Conservation (phyloP, 495 filamentous ascomycete genomes). For the Talaromyces liani region DNA sequence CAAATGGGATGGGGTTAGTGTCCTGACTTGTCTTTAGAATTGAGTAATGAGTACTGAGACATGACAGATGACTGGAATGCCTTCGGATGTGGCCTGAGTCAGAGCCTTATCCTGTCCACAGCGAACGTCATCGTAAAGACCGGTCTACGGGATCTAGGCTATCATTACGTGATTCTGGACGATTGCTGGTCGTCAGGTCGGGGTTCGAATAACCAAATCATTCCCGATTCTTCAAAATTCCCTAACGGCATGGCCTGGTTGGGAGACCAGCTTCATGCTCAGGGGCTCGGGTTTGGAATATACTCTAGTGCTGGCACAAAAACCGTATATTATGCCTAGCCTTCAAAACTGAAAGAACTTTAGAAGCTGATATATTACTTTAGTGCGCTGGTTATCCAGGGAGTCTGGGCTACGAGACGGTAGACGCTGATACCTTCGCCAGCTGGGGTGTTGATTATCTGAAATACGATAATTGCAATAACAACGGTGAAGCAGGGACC, state of each 20-base stretch:
- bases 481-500: constrained; percentile 43
- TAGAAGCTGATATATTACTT: neutral
- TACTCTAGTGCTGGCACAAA: constrained; percentile 42
- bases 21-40: neutral
- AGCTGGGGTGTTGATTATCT: constrained; percentile 54
- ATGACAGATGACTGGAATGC: constrained; percentile 45
- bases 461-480: constrained; percentile 70
- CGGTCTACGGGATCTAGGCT: constrained; percentile 46
- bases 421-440: constrained; percentile 55
- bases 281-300: constrained; percentile 44
- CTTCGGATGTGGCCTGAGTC: constrained; percentile 43
- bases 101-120: constrained; percentile 38
- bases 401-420: constrained; percentile 46
- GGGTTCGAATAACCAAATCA: constrained; percentile 15
- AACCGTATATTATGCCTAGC: constrained; percentile 24
- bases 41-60: neutral
- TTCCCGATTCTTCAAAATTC: constrained; percentile 28
- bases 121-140: constrained; percentile 40
- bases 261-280: constrained; percentile 31
- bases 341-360: neutral
- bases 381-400: constrained; percentile 7
- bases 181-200: constrained; percentile 43
- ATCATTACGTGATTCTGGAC: constrained; percentile 49
- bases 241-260: constrained; percentile 44
- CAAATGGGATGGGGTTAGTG: constrained; percentile 32